These are phyloP conservation scores for Clonostachys sp. DNA, from an alignment of 2,329 filamentous ascomycete genomes.

Conservation along the genomic window DNA sequence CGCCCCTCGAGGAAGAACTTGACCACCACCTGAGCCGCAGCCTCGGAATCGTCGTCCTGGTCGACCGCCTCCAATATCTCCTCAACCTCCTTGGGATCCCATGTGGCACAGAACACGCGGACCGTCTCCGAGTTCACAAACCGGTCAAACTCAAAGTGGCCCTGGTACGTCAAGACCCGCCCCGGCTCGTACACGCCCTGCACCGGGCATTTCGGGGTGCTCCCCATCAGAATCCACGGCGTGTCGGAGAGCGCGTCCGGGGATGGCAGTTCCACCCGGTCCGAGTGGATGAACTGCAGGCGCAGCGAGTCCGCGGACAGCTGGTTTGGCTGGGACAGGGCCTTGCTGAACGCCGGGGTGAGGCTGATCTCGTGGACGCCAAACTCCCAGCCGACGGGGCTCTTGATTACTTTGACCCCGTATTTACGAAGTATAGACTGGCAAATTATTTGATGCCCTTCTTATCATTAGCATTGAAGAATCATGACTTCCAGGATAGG, in stretches of 20 bases:
- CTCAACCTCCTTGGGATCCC: slow-evolving; percentile 6
- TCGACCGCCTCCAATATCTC: slow-evolving; percentile 6
- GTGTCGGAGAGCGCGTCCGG: slow-evolving; percentile 4
- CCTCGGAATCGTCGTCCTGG: slow-evolving; percentile 9
- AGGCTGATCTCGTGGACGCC: slow-evolving; percentile 19
- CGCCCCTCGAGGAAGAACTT: slow-evolving; percentile 8
- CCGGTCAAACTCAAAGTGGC: slow-evolving; percentile 35
- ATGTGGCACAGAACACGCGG: slow-evolving; percentile 20
- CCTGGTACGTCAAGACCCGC: slow-evolving; percentile 31
- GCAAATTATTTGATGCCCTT: slow-evolving; percentile 30
- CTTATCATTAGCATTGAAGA: too few relatives aligned
- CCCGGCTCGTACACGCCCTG: slow-evolving; percentile 31
- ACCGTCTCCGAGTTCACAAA: slow-evolving; percentile 31
- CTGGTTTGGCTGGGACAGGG: not conserved
- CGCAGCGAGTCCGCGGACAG: slow-evolving; percentile 5
- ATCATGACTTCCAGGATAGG: too few relatives aligned
- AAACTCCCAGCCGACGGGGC: slow-evolving; percentile 20
- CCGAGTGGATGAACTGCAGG: slow-evolving; percentile 29
- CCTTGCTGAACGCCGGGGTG: slow-evolving; percentile 10
- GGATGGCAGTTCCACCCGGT: slow-evolving; percentile 14
- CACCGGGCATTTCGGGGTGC: slow-evolving; percentile 20
- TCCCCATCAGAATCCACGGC: slow-evolving; percentile 12
- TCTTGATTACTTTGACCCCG: slow-evolving; percentile 16
- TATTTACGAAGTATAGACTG: slow-evolving; percentile 23
- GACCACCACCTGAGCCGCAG: slow-evolving; percentile 10